A percentile compares a stretch with the other conserved stretches of the same genome.
Conservation (phyloP, 805 yeast genomes). For the Helenozyma baotianmanensis region DNA sequence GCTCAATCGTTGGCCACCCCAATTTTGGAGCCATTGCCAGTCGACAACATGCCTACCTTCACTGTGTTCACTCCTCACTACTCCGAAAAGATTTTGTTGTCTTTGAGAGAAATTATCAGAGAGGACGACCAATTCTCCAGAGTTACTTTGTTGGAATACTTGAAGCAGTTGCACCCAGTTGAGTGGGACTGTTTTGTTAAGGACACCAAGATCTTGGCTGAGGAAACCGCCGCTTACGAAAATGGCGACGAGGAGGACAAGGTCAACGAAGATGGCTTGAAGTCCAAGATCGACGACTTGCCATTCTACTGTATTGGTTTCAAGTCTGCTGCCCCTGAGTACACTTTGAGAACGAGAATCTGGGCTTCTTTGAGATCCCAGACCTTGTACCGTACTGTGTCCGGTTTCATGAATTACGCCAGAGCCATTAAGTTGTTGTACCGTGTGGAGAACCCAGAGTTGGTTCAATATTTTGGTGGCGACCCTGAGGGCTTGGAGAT, state of each 20-base stretch:
- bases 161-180: conserved; percentile 51
- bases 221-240: conserved; percentile 72
- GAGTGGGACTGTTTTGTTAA: conserved; percentile 57
- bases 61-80: conserved; percentile 89
- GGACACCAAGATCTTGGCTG: conserved; percentile 51
- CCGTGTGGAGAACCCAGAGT: conserved; percentile 49
- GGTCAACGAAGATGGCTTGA: conserved; percentile 57
- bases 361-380: conserved; percentile 47
- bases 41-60: conserved; percentile 99
- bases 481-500: conserved; percentile 95
- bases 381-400: conserved; percentile 43
- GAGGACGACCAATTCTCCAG: conserved; percentile 62
- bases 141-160: conserved; percentile 51
- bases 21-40: conserved; percentile 97
- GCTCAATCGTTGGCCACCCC: conserved; percentile 84
- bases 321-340: conserved; percentile 46
- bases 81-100: conserved; percentile 72
- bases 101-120: conserved; percentile 73
- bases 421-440: conserved; percentile 42
- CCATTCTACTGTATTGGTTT: conserved; percentile 46
- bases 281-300: conserved; percentile 67
- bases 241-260: conserved; percentile 44
- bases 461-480: conserved; percentile 97
- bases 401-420: conserved; percentile 46
- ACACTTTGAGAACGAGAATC: conserved; percentile 42